phyloP scores from a whole-genome alignment of 2,329 filamentous ascomycete species.

The Arthroderma sp. region DNA sequence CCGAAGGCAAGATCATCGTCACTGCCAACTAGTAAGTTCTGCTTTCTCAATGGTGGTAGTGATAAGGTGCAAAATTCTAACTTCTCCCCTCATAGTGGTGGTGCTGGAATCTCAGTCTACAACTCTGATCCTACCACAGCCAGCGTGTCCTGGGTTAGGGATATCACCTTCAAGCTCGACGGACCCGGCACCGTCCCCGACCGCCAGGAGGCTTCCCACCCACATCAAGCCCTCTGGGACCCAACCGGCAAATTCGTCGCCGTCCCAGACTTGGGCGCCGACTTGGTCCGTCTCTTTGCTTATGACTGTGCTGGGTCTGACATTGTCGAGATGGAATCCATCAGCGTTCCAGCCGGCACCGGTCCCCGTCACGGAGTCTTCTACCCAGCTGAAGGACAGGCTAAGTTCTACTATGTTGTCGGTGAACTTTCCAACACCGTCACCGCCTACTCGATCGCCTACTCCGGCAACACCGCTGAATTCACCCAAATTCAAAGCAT shows the following conservation, averaged over 20 bases:
- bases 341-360: constrained; percentile 34
- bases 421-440: constrained; percentile 43
- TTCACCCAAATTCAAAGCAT: constrained; percentile 24
- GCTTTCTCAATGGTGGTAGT: neutral
- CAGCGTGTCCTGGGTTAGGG: constrained; percentile 1
- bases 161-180: constrained; percentile 22
- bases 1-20: constrained; percentile 5
- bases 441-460: constrained; percentile 29
- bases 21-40: constrained; percentile 9
- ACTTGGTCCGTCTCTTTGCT: constrained; percentile 44
- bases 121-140: constrained; percentile 2
- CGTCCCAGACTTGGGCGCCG: constrained; percentile 50
- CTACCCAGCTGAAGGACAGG: constrained; percentile 27
- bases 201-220: constrained; percentile 44
- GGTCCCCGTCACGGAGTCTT: constrained; percentile 52
- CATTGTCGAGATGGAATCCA: constrained; percentile 31
- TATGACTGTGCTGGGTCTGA: constrained; percentile 28
- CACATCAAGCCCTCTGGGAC: constrained; percentile 48
- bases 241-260: constrained; percentile 46
- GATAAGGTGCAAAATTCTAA: no score
- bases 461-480: constrained; percentile 19
- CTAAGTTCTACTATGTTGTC: constrained; percentile 34
- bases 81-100: constrained; percentile 1
- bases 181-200: constrained; percentile 21
- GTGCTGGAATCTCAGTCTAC: constrained; percentile 7